These are phyloP conservation scores for Alternaria gaisen DNA, from an alignment of 2,329 filamentous ascomycete species.

Conservation along the genomic window DNA sequence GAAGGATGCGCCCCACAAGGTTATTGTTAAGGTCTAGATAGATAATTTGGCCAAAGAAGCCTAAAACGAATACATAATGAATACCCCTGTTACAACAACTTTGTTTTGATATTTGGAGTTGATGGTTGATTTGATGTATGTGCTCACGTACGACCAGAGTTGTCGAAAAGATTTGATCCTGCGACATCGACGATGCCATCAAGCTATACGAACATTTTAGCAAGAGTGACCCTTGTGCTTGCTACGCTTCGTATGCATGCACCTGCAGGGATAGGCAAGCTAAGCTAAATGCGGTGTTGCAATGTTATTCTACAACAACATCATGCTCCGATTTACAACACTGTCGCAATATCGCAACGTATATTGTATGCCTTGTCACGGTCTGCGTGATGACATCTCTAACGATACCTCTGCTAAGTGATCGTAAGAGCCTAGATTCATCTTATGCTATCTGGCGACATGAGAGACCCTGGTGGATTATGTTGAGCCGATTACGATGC, in stretches of 20 bases:
- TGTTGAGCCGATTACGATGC: conserved; percentile 1
- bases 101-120: neutral
- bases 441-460: neutral
- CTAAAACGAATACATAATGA: neutral
- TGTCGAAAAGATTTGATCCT: too few relatives aligned
- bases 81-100: neutral
- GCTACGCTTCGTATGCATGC: neutral
- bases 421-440: neutral
- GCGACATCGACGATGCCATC: too few relatives aligned
- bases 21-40: conserved; percentile 36
- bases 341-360: neutral
- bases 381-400: neutral
- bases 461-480: neutral
- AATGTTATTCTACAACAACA: neutral
- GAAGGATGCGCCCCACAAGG: conserved; percentile 60
- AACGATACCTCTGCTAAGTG: too few relatives aligned
- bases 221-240: neutral
- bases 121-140: neutral
- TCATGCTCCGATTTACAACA: neutral
- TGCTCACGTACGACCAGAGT: neutral
- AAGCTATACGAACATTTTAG: neutral
- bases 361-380: neutral
- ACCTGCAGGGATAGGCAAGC: neutral
- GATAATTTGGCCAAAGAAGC: neutral
- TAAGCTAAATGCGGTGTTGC: neutral